Evolutionary conservation across 108 stramenopile species (phyloP).

Genomic region (Cyclotella cryptica): DNA sequence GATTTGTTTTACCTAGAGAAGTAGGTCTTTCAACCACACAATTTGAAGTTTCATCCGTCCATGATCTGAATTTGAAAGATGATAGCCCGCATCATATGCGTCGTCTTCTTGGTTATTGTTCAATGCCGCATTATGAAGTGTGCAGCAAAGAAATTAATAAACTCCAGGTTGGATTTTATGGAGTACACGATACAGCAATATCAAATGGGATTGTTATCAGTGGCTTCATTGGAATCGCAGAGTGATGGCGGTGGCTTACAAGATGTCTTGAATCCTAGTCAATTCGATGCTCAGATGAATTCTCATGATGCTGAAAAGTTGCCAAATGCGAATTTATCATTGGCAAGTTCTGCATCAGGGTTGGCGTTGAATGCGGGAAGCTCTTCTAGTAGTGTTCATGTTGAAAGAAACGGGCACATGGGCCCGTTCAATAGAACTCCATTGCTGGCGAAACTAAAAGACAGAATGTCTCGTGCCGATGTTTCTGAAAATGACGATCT

Average conservation of each 20-base stretch:
- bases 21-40: too few relatives aligned
- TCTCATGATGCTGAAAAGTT: background rate
- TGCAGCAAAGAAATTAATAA: background rate
- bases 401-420: background rate
- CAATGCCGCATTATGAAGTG: too few relatives aligned
- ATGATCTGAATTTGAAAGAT: too few relatives aligned
- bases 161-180: slow-evolving; percentile 3
- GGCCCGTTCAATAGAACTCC: slow-evolving; percentile 5
- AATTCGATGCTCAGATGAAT: too few relatives aligned
- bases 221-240: too few relatives aligned
- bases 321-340: background rate
- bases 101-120: too few relatives aligned
- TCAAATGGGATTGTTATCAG: background rate
- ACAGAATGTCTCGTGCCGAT: background rate
- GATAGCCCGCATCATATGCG: too few relatives aligned
- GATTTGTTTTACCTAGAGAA: too few relatives aligned
- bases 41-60: too few relatives aligned
- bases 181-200: slow-evolving; percentile 9
- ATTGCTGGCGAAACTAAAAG: background rate
- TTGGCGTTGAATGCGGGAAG: background rate
- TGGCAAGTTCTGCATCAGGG: background rate
- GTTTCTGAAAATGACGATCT: background rate
- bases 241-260: too few relatives aligned
- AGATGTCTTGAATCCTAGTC: too few relatives aligned
- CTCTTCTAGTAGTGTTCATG: background rate